These are phyloP conservation scores for Schizosaccharomyces lindneri DNA, from an alignment of 805 yeast genomes.

Conservation along the genomic window DNA sequence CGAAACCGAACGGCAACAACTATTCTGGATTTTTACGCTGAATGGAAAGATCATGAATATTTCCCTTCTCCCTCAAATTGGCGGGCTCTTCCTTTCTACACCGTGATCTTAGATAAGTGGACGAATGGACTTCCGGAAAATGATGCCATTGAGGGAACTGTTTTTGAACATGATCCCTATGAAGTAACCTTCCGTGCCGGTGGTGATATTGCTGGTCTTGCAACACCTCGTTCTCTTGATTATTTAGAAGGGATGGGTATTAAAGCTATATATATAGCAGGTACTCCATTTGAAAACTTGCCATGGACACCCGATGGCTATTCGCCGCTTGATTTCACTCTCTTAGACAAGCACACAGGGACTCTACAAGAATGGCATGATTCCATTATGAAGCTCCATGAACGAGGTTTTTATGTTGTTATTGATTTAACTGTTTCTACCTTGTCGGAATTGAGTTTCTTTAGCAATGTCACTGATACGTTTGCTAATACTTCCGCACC, in stretches of 20 bases:
- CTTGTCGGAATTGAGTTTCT: background rate
- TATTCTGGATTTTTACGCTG: background rate
- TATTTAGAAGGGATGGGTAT: background rate
- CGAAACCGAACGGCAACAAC: background rate
- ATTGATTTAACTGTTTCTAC: background rate
- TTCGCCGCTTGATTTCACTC: background rate
- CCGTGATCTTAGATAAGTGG: background rate
- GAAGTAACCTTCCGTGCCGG: background rate
- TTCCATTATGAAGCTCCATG: background rate
- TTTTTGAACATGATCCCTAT: background rate
- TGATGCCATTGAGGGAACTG: background rate
- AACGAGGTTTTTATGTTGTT: background rate
- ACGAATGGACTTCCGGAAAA: background rate
- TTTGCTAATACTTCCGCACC: background rate
- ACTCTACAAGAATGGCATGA: background rate
- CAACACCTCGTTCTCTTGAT: background rate
- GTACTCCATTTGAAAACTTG: background rate
- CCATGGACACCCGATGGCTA: slow-evolving; percentile 1
- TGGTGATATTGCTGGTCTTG: background rate
- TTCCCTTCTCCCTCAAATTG: slow-evolving; percentile 1
- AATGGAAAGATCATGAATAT: slow-evolving; percentile 1
- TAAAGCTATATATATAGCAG: background rate
- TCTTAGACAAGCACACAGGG: background rate
- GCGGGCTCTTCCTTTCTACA: slow-evolving; percentile 1
- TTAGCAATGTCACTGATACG: background rate